Evolutionary conservation across 78 protist species (phyloP).

Genomic region (Dictyostelium intermedium): DNA sequence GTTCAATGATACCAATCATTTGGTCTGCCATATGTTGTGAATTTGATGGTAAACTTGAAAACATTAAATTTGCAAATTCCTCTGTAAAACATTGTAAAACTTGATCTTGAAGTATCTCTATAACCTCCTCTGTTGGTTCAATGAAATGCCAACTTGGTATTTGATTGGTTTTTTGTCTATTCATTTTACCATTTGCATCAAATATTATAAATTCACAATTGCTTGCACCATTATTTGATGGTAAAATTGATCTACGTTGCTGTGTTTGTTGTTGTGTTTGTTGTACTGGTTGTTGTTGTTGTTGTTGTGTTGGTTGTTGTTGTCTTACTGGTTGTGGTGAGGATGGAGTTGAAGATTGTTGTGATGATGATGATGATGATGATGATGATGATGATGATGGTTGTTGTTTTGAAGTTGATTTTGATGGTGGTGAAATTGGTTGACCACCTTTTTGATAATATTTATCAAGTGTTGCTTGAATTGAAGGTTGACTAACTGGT

Average conservation of each 20-base stretch:
- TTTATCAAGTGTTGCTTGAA: conserved; percentile 28
- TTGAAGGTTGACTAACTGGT: conserved; percentile 4
- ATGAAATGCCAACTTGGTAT: neutral
- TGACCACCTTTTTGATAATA: conserved; percentile 11
- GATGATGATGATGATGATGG: neutral
- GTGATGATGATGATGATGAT: neutral
- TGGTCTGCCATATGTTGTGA: conserved; percentile 15
- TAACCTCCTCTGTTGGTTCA: conserved; percentile 21
- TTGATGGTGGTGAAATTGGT: neutral
- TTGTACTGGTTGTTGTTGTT: neutral
- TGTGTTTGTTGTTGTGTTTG: neutral
- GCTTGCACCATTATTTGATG: neutral
- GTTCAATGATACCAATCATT: neutral
- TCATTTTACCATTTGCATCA: conserved; percentile 25
- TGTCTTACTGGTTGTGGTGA: conserved; percentile 9
- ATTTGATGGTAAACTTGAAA: conserved; percentile 42
- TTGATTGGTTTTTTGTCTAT: conserved; percentile 10
- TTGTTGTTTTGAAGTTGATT: neutral
- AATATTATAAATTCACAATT: neutral
- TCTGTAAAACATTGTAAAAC: conserved; percentile 37
- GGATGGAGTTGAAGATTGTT: neutral
- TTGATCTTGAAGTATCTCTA: conserved; percentile 44
- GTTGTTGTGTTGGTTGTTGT: neutral
- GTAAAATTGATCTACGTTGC: neutral
- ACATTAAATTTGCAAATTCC: conserved; percentile 75